Base-by-base conservation (phyloP, 164 flowering plant genomes). In the Tetracentron sinense region DNA sequence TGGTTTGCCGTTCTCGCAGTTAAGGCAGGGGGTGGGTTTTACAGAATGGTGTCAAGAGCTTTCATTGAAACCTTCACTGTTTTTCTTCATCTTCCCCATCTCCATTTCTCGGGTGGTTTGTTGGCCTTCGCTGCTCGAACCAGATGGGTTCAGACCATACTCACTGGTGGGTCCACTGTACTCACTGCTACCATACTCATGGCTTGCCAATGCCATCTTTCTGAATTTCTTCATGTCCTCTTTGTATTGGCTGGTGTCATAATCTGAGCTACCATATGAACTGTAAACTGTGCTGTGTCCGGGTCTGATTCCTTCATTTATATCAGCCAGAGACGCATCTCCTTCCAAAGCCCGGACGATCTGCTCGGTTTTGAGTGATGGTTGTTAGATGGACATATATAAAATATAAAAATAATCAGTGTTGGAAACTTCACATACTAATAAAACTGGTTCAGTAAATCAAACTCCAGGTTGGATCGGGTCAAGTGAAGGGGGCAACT, bases 331-430 rank as follows among this genome's bases (percentile, higher is more conserved):
- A 26, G 96, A 78, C 0, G 73, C 79, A 42, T 83, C 85, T 48
- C 98, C 98, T 81, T 94, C 98, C 66, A 94, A 67, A 25, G 93
- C 96, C 12, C 89, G 82, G 25, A 91, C 91, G 4, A 94, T 74
- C 98, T 93, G 91, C 72, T 72, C 42, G 12, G 28, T 70, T 65
- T 44, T n/a, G 49, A 26, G 16, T 20, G 21, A 42, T 5, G 19
- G 8, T 3, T 16, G 21, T 7, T 20, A n/a, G 20, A 28, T 17
- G 15, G 22, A 12, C 21, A 27, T 17, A n/a, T n/a, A n/a, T n/a
- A n/a, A n/a, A n/a, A n/a, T n/a, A n/a, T n/a, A n/a, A n/a, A n/a
- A n/a, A n/a, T n/a, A n/a, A n/a, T n/a, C n/a, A n/a, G n/a, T n/a
- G n/a, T n/a, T n/a, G n/a, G n/a, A n/a, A n/a, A 0, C 25, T 20